Percentiles rank a stretch among this genome's conserved stretches.
These are phyloP conservation scores for Daldinia grandis DNA, from an alignment of 495 filamentous ascomycete species.

Conservation along the genomic window DNA sequence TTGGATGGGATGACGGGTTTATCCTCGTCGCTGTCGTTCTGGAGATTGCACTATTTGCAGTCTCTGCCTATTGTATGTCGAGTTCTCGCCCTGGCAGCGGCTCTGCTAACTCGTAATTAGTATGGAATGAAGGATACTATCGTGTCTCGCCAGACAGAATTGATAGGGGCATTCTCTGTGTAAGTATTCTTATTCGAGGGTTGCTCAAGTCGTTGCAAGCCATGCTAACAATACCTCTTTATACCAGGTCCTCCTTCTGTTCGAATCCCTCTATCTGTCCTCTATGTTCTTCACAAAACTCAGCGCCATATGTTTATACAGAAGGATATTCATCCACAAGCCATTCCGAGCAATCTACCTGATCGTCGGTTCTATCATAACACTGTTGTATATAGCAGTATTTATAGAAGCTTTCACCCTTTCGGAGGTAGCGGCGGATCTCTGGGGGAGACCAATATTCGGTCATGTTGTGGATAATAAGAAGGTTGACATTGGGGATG, in stretches of 20 bases:
- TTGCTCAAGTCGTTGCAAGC: not conserved
- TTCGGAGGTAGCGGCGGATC: slow-evolving; percentile 41
- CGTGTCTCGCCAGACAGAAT: not conserved
- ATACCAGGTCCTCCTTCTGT: slow-evolving; percentile 26
- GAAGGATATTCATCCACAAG: slow-evolving; percentile 46
- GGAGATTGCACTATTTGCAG: slow-evolving; percentile 11
- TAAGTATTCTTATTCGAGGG: slow-evolving; percentile 5
- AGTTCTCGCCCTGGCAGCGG: not conserved
- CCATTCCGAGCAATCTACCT: slow-evolving; percentile 16
- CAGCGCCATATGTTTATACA: slow-evolving; percentile 52
- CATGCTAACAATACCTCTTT: not conserved
- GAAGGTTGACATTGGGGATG: slow-evolving; percentile 37
- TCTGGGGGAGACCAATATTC: slow-evolving; percentile 24
- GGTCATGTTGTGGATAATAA: not conserved
- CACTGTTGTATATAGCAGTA: slow-evolving; percentile 16
- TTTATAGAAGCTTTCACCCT: slow-evolving; percentile 12
- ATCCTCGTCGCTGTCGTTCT: slow-evolving; percentile 12
- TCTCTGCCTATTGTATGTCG: slow-evolving; percentile 26
- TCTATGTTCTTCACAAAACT: slow-evolving; percentile 47
- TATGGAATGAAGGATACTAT: not conserved
- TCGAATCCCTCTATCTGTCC: slow-evolving; percentile 15
- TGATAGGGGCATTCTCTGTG: not conserved
- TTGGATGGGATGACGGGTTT: slow-evolving; percentile 38
- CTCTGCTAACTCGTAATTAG: not conserved
- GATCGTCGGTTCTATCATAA: slow-evolving; percentile 39